Base-by-base conservation (phyloP, 2,329 filamentous ascomycete species). In the Trichoderma semiorbis region DNA sequence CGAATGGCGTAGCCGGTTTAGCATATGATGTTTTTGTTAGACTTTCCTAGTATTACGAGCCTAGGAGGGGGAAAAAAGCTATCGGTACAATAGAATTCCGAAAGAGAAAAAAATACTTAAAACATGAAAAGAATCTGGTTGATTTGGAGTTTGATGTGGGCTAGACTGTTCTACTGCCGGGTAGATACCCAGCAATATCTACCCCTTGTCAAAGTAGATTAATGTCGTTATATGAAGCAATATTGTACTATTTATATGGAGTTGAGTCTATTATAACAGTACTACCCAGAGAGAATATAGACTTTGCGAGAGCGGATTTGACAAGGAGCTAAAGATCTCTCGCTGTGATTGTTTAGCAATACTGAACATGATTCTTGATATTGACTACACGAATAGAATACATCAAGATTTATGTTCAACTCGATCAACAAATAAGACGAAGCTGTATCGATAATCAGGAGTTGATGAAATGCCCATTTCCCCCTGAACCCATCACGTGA, bases 1-100 rank as follows among this genome's bases (percentile, higher is more conserved):
- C 77, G 76, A 80, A 80, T 78, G 79, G 79, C 79, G 79, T 78
- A 80, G 78, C 79, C 76, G 79, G 79, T 78, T 80, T 78, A 78
- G 77, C 78, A 80, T 80, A 69, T 77, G 75, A 75, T 75, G 75
- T 74, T 79, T 76, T 75, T 78, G 72, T 74, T 74, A 74, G 73
- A 72, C 71, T 72, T 72, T 61, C 66, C 61, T 55, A 61, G 65
- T 66, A 50, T 58, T 66, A 62, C 57, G 39, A 53, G 60, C 36
- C 53, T 64, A 62, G 60, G 71, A 68, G 66, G 50, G 71, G 71
- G 57, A 61, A 60, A 58, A 55, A 64, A 60, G 53, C 65, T 69
- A 55, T 72, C 66, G 66, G 66, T 65, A 68, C 55, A 47, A 72
- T 72, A 69, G 66, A 72, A 64, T 63, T 65, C 65, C 43, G 64